Conservation (phyloP, 2,329 filamentous ascomycete genomes). For the Escovopsis sp. region DNA sequence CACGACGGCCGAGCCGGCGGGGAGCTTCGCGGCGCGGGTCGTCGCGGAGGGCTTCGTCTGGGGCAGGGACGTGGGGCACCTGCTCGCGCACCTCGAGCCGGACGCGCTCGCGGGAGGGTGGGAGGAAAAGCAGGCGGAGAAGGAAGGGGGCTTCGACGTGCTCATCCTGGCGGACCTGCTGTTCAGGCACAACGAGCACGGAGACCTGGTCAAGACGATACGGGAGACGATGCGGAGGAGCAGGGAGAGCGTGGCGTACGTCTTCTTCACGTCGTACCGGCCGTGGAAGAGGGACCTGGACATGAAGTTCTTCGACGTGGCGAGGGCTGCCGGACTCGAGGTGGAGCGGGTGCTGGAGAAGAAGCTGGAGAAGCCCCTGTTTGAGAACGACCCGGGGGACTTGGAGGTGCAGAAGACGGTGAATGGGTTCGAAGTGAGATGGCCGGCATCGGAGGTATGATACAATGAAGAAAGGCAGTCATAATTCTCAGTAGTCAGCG, state of each 20-base stretch:
- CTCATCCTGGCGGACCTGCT: slow-evolving; percentile 78
- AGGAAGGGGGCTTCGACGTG: slow-evolving; percentile 50
- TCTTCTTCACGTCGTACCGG: slow-evolving; percentile 90
- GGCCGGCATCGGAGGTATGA: slow-evolving; percentile 28
- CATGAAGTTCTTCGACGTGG: slow-evolving; percentile 71
- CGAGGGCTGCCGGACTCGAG: slow-evolving; percentile 51
- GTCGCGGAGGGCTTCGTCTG: slow-evolving; percentile 65
- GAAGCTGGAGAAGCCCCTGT: slow-evolving; percentile 73
- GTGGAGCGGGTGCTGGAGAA: slow-evolving; percentile 73
- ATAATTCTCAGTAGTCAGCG: no score
- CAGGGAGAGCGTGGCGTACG: slow-evolving; percentile 49
- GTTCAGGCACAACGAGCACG: slow-evolving; percentile 82
- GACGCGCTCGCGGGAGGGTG: not conserved
- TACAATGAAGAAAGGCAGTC: no score
- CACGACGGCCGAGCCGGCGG: slow-evolving; percentile 14
- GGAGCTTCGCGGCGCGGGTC: slow-evolving; percentile 23
- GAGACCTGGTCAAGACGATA: slow-evolving; percentile 60
- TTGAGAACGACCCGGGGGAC: slow-evolving; percentile 78
- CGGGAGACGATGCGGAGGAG: slow-evolving; percentile 46
- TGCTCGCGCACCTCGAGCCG: slow-evolving; percentile 43
- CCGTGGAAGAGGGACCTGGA: slow-evolving; percentile 83
- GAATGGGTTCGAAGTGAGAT: slow-evolving; percentile 60
- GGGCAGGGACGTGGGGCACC: slow-evolving; percentile 48
- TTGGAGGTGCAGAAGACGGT: slow-evolving; percentile 69
- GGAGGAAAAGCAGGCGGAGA: slow-evolving; percentile 1